Percentiles rank a stretch among this genome's conserved stretches.
Conservation (phyloP, 208 protist species). For the Crithidia fasciculata region DNA sequence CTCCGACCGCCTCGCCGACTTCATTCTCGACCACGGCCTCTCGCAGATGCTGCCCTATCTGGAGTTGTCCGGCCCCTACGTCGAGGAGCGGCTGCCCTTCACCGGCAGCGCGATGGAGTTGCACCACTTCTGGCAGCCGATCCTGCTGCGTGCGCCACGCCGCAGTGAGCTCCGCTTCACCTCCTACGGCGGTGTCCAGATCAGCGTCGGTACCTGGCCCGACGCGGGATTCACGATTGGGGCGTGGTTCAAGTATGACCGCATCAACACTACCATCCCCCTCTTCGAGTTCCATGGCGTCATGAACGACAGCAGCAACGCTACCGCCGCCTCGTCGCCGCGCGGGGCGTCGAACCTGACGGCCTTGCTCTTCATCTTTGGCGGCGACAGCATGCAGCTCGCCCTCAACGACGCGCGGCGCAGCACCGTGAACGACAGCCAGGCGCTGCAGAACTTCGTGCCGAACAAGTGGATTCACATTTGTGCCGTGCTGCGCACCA, state of each 20-base stretch:
- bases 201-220: slow-evolving; percentile 67
- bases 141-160: slow-evolving; percentile 60
- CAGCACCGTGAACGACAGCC: slow-evolving; percentile 69
- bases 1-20: slow-evolving; percentile 58
- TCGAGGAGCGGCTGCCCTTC: slow-evolving; percentile 62
- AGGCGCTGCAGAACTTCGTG: slow-evolving; percentile 66
- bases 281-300: slow-evolving; percentile 65
- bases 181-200: slow-evolving; percentile 64
- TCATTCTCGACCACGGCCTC: slow-evolving; percentile 52
- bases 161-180: slow-evolving; percentile 76
- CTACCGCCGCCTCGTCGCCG: slow-evolving; percentile 3
- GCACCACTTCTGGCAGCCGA: slow-evolving; percentile 74
- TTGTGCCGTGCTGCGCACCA: slow-evolving; percentile 56
- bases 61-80: slow-evolving; percentile 47
- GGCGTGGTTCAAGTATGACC: slow-evolving; percentile 70
- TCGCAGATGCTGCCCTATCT: slow-evolving; percentile 71
- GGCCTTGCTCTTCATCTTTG: slow-evolving; percentile 40
- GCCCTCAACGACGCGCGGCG: slow-evolving; percentile 46
- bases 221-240: slow-evolving; percentile 71
- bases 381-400: slow-evolving; percentile 74
- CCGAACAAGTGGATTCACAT: slow-evolving; percentile 67
- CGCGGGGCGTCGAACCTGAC: slow-evolving; percentile 20
- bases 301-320: slow-evolving; percentile 27
- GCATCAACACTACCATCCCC: slow-evolving; percentile 65
- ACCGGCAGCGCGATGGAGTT: slow-evolving; percentile 43